Conservation (phyloP, 164 flowering plant species). For the Magnolia sinica region DNA sequence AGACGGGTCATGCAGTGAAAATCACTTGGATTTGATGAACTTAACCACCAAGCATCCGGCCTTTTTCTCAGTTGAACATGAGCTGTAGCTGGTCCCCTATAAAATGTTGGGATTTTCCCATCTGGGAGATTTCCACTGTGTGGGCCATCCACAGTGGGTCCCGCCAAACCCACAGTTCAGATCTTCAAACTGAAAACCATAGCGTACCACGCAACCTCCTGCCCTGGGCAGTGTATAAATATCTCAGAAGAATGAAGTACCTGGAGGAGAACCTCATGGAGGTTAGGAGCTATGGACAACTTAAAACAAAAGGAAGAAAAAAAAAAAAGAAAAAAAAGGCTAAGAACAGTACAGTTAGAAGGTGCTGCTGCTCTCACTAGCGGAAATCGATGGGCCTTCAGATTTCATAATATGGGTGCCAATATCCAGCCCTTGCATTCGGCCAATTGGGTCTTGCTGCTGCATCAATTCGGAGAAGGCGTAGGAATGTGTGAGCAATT, state of each 20-base stretch:
- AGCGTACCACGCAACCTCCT: too few relatives aligned
- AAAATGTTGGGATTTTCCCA: too few relatives aligned
- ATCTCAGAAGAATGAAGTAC: constrained; percentile 10
- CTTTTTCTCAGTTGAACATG: too few relatives aligned
- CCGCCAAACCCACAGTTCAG: too few relatives aligned
- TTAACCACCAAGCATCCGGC: too few relatives aligned
- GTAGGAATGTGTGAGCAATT: constrained; percentile 31
- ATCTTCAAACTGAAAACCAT: too few relatives aligned
- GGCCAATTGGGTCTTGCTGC: constrained; percentile 64
- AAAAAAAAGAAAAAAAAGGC: not conserved
- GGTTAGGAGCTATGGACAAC: constrained; percentile 58
- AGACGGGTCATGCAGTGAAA: too few relatives aligned
- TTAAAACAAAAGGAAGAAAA: not conserved
- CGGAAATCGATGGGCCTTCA: constrained; percentile 75
- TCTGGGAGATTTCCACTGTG: too few relatives aligned
- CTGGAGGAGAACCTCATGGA: constrained; percentile 10
- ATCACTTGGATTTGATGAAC: too few relatives aligned
- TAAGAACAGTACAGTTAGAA: constrained; percentile 28
- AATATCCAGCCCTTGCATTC: constrained; percentile 83
- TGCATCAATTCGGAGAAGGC: constrained; percentile 54
- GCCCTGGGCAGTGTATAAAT: too few relatives aligned
- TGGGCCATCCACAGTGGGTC: too few relatives aligned
- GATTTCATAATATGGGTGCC: constrained; percentile 58
- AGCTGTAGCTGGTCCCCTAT: too few relatives aligned
- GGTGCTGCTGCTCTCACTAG: constrained; percentile 75